Base-by-base conservation (phyloP, 768 basidiomycete species). In the Chalciporus chontae region DNA sequence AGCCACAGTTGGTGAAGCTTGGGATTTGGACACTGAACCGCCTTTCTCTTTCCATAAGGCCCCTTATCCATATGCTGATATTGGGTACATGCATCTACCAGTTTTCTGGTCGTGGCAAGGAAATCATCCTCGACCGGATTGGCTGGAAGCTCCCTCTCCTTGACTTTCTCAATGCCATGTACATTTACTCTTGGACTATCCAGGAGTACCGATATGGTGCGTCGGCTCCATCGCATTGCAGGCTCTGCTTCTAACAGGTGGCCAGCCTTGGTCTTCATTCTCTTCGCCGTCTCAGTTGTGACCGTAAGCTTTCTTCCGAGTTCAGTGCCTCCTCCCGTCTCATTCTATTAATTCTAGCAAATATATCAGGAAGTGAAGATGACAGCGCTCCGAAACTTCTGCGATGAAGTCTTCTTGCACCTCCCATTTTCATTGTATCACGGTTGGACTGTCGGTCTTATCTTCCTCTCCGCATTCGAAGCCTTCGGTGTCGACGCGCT, bases 341-440 rank as follows among this genome's bases (percentile, higher is more conserved):
- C 15, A 8, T 34, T 6, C 14, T 8, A 5, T 17, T 8, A 8
- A 11, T 26, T 21, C 5, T 57, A 75, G 66, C 80, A 84, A 68
- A 81, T 85, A 62, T 84, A 87, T 67, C 82, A 80, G 59, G 69
- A 82, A 47, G 77, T 87, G 62, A 83, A 84, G 68, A 76, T 73
- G 57, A 80, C 63, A n/a, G 65, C 71, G 18, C 66, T 77, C 46
- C 72, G 78, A 57, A 73, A 67, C 54, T 57, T 75, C 40, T 70
- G 69, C 37, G 82, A 85, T 56, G 83, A 85, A 56, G 60, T 83
- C 52, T 84, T 85, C 44, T 69, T 87, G n/a, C 84, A 86, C 61
- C 76, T 85, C 10, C 85, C 86, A 4, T 87, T 88, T 71, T 83
- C 79, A 11, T 70, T 87, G 41, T 87, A 78, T 65, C 83, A 85